Evolutionary conservation across 2,329 filamentous ascomycete species (phyloP).

Genomic region (Madurella fahalii): DNA sequence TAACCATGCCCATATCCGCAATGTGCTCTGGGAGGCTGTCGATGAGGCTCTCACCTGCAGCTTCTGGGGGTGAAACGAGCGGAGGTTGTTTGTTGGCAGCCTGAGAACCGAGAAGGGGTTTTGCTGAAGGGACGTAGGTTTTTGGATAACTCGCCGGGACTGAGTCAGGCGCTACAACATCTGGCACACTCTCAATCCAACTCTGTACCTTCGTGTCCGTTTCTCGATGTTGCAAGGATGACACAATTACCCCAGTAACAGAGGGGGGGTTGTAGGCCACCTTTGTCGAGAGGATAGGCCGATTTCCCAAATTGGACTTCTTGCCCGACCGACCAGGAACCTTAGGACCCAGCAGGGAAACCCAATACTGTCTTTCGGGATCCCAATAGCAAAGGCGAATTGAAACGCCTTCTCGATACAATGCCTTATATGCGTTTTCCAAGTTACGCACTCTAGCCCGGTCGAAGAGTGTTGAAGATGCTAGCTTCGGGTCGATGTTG

Average conservation of each 20-base stretch:
- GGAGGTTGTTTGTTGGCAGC: no score
- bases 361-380: background rate
- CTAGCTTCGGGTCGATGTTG: conserved; percentile 28
- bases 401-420: conserved; percentile 24
- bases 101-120: no score
- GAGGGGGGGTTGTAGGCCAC: background rate
- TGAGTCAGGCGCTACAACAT: background rate
- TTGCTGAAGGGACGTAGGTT: background rate
- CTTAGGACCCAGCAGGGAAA: conserved; percentile 17
- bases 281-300: conserved; percentile 3
- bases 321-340: background rate
- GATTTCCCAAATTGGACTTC: conserved; percentile 5
- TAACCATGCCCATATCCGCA: background rate
- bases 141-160: background rate
- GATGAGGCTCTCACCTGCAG: background rate
- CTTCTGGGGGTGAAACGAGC: no score
- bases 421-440: conserved; percentile 13
- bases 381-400: conserved; percentile 28
- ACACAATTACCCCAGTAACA: no score
- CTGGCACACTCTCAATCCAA: conserved; percentile 4
- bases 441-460: conserved; percentile 15
- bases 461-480: conserved; percentile 30
- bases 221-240: background rate
- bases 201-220: background rate
- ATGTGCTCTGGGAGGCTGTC: background rate